Evolutionary conservation across 768 basidiomycete species (phyloP), one percentile per base, ranked within the genome.

Genomic region (Clathrus columnatus): DNA sequence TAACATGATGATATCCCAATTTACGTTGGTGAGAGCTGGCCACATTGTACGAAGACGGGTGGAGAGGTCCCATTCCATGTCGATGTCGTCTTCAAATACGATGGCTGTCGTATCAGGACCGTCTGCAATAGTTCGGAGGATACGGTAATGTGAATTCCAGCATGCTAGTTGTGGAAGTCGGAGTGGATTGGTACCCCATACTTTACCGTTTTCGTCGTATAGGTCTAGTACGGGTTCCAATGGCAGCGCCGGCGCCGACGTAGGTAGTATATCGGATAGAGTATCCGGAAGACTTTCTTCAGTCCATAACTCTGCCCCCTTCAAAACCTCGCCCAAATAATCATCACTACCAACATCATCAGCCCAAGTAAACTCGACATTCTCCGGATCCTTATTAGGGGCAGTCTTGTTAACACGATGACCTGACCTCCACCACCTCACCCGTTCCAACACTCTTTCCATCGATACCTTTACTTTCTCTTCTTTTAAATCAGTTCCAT

Each of bases 51-150:
- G 21, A 18, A 55, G 44, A 8, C 54, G 10, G 4, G 2, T 27
- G 16, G 46, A 29, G 24, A 55, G 46, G 21, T 55, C 54, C 54
- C 54, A 55, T 29, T 55, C 54, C 54, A 55, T 55, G 45, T 55
- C 54, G 11, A 55, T 48, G 14, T 55, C 54, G 21, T 55, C 54
- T 47, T 55, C 54, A 14, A 55, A 55, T 7, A 55, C 26, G 28
- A 55, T 55, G 6, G 45, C 54, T 17, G 48, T 47, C 23, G 44
- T 43, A 24, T 54, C 53, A 10, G 44, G 4, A 10, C 53, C 53
- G n/a, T 54, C 53, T 3, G 53, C 53, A 17, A 54, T 54, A 17
- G 27, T 47, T 7, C 53, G 18, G 2, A 54, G 44, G 32, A 54
- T 17, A 4, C 29, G 53, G 18, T 54, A 54, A 29, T 54, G 53